Conservation (phyloP, 768 basidiomycete genomes). For the Leucocoprinus leucothites region DNA sequence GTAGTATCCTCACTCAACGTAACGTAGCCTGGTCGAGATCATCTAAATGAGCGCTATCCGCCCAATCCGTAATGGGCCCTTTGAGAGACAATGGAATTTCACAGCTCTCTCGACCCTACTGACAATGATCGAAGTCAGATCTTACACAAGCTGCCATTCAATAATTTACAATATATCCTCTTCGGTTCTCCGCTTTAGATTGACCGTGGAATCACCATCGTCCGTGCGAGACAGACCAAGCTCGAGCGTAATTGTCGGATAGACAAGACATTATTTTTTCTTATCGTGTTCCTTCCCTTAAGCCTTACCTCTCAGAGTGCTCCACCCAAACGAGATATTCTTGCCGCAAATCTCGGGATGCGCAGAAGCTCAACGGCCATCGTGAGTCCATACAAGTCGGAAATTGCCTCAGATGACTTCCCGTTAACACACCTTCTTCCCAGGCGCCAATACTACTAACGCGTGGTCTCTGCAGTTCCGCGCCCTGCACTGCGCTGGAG, state of each 20-base stretch:
- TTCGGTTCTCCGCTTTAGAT: background rate
- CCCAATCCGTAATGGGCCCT: background rate
- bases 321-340: conserved; percentile 3
- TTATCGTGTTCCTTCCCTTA: background rate
- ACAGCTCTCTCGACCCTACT: background rate
- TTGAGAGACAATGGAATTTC: background rate
- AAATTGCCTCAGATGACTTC: conserved; percentile 1
- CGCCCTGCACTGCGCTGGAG: background rate
- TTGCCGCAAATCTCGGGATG: conserved; percentile 14
- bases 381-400: conserved; percentile 10
- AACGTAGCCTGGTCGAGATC: background rate
- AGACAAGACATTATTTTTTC: conserved; percentile 8
- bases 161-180: background rate
- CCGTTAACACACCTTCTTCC: conserved; percentile 5
- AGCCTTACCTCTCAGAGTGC: background rate
- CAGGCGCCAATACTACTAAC: background rate
- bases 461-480: background rate
- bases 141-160: background rate
- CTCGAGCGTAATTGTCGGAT: background rate
- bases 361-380: conserved; percentile 8
- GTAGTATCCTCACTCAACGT: background rate
- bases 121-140: background rate
- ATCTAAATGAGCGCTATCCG: background rate
- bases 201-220: background rate
- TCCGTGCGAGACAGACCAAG: background rate